Base-by-base conservation (phyloP, 495 filamentous ascomycete species). In the Opeltia flavorubescens region DNA sequence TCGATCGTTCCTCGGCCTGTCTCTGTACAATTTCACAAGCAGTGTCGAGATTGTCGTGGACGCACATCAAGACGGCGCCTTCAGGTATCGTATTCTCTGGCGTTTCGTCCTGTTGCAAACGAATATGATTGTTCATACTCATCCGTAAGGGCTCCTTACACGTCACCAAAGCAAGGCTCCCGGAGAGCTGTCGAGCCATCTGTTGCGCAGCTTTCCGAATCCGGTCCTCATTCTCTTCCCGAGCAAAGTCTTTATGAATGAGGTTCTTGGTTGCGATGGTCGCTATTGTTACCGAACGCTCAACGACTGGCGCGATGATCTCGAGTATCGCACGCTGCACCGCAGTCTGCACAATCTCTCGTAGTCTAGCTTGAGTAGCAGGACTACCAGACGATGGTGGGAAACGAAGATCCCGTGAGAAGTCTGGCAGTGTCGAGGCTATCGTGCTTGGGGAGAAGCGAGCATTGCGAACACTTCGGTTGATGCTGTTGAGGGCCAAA, bases 251-350 rank as follows among this genome's bases (percentile, higher is more conserved):
- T 58, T 96, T 99, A 44, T 79, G 81, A 25, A 99, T 82, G 58
- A 99, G 79, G 62, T 95, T 85, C 40, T 84, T 78, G 0, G 91
- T 94, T 4, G 89, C 89, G 31, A 99, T 96, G 5, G 89, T 87
- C 28, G 91, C 91, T 60, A 98, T 96, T 0, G 93, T 94, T 17
- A 98, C 88, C 13, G 91, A 98, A 21, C 91, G 77, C 58, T 98
- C 91, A 12, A 98, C 93, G 6, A 98, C 91, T 5, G 91, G 91
- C 27, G 84, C 84, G 50, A 96, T 95, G 53, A 98, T 98, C 54
- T 96, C 93, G 28, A 83, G 77, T 45, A 96, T 79, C 8, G 91
- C 88, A 42, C 84, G 80, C 40, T 85, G 86, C 30, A 94, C 82
- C 7, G 91, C 86, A 35, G 70, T 76, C 39, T 81, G 75, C 24